Evolutionary conservation across 2,329 filamentous ascomycete genomes (phyloP).

Genomic region (Calonectria honghensis): DNA sequence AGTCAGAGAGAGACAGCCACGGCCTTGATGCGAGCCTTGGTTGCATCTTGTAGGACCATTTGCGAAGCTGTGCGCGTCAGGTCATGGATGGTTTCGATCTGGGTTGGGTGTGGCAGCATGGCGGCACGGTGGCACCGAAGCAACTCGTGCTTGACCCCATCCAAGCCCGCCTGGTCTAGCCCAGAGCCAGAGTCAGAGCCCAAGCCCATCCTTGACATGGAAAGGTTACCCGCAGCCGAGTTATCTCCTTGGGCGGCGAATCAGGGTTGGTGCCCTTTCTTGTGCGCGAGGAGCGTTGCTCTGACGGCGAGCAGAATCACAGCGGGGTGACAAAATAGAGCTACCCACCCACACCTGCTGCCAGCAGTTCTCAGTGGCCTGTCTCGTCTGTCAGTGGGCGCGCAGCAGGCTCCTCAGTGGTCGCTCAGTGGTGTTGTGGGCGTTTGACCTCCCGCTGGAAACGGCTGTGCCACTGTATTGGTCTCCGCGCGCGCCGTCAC

Average conservation of each 20-base stretch:
- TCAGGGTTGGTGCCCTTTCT: constrained; percentile 56
- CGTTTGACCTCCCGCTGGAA: constrained; percentile 16
- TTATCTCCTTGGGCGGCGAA: constrained; percentile 45
- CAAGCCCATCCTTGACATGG: constrained; percentile 34
- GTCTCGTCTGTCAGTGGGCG: neutral
- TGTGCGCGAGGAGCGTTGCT: constrained; percentile 43
- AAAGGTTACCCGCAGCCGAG: constrained; percentile 40
- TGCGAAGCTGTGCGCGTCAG: constrained; percentile 10
- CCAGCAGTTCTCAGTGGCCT: constrained; percentile 16
- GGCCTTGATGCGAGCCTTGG: constrained; percentile 16
- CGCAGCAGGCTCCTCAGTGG: neutral
- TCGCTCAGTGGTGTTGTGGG: constrained; percentile 17
- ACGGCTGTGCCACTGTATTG: constrained; percentile 1
- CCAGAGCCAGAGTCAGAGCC: constrained; percentile 14
- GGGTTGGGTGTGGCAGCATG: constrained; percentile 20
- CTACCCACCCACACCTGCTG: constrained; percentile 29
- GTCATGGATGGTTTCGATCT: constrained; percentile 11
- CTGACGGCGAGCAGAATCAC: constrained; percentile 16
- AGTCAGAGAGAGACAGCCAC: constrained; percentile 20
- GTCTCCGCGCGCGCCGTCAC: neutral
- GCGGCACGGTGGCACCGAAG: constrained; percentile 19
- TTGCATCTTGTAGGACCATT: neutral
- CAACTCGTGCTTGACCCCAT: constrained; percentile 24
- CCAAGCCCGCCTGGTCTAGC: constrained; percentile 20
- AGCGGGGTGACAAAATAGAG: constrained; percentile 6